Base-by-base conservation (phyloP, 2,329 filamentous ascomycete species). In the Ophiostoma himal-ulmi region DNA sequence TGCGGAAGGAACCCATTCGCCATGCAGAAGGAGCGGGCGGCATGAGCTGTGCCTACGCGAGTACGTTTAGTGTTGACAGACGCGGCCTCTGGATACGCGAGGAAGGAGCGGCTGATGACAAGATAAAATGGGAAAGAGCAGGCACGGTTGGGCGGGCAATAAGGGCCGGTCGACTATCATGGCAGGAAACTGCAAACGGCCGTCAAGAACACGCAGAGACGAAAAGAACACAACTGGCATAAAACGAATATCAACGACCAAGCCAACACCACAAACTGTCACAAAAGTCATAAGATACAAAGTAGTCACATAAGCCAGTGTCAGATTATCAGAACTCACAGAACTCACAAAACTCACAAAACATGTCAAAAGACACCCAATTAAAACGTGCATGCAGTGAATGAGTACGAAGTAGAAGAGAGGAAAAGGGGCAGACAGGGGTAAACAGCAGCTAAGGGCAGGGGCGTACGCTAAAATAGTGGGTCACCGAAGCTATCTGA, bases 391-490 rank as follows among this genome's bases (percentile, higher is more conserved):
- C 30, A 37, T 64, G 3, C 8, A 57, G n/a, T 62, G 30, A 62
- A 62, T 20, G 57, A 36, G 60, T 20, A 54, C 8, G 52, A 44
- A 69, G 13, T 30, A 60, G 30, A 11, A 36, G 13, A 30, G 41
- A 41, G 34, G 20, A 69, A 69, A 62, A 44, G 36, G 68, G 52
- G 67, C n/a, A 41, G 54, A 57, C 68, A 69, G 68, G 68, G 68
- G 68, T 69, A 5, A 34, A 34, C 26, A 60, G n/a, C n/a, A 57
- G 20, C 68, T 69, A 69, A 26, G 34, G 48, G 36, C 30, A 57
- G 52, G 11, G 22, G 37, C 62, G 68, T 30, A 36, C 54, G n/a
- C 36, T 60, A 26, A 26, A 39, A 17, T 10, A 37, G 52, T 54
- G 66, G 66, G 66, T n/a, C 44, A 10, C 11, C 14, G 3, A 20